Evolutionary conservation across 305 asterid species (phyloP).

Genomic region (Solanum hybrid): DNA sequence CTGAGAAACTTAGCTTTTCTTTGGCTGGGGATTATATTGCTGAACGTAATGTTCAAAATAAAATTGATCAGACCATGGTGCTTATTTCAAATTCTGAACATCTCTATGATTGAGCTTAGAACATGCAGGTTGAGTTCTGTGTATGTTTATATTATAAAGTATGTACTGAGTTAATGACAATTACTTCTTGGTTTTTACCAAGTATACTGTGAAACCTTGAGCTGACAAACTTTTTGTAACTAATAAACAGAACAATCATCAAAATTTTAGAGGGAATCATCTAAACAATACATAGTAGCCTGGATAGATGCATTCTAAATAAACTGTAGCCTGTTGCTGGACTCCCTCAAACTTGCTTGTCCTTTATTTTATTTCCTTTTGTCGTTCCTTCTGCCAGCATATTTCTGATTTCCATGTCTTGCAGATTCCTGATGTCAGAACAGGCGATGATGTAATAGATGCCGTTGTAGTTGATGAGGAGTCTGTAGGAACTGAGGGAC

Average conservation of each 20-base stretch:
- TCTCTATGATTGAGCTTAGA: not conserved
- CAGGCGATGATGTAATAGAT: constrained; percentile 71
- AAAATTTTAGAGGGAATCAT: not conserved
- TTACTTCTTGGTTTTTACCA: not conserved
- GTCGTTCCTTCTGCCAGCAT: not conserved
- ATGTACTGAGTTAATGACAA: not conserved
- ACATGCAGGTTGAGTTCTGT: not conserved
- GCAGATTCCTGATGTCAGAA: constrained; percentile 88
- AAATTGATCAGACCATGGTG: not conserved
- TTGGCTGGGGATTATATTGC: not conserved
- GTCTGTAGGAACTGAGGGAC: constrained; percentile 43
- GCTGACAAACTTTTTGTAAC: not conserved
- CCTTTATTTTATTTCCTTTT: not conserved
- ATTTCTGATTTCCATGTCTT: not conserved
- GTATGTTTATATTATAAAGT: not conserved
- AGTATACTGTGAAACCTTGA: not conserved
- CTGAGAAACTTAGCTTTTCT: not conserved
- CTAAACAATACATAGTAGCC: not conserved
- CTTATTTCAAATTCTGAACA: not conserved
- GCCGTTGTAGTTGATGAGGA: constrained; percentile 76
- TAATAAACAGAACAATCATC: not conserved
- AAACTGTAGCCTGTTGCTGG: not conserved
- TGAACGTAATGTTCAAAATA: not conserved
- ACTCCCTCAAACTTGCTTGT: not conserved
- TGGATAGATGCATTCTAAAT: not conserved